A percentile compares a stretch with the other conserved stretches of the same genome.
Evolutionary conservation across 805 yeast genomes (phyloP).

Genomic region (Barnettozyma vustinii): DNA sequence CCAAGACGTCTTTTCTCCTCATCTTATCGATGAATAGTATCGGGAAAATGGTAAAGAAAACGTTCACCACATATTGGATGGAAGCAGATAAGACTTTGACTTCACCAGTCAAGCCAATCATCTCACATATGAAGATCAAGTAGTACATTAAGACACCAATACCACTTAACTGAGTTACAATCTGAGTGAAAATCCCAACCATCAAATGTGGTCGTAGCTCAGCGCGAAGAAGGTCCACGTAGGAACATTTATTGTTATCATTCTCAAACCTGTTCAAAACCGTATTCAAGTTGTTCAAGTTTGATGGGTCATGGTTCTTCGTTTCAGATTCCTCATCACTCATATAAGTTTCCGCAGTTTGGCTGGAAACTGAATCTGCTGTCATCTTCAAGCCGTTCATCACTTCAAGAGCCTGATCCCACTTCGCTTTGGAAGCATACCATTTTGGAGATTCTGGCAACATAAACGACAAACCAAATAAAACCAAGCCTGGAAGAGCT

Average conservation of each 20-base stretch:
- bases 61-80: conserved; percentile 36
- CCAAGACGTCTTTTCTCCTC: conserved; percentile 41
- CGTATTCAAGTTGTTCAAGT: conserved; percentile 22
- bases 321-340: not conserved
- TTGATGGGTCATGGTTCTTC: not conserved
- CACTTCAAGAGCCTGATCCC: conserved; percentile 33
- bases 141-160: conserved; percentile 40
- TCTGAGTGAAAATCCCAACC: conserved; percentile 35
- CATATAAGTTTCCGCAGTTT: conserved; percentile 2
- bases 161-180: conserved; percentile 41
- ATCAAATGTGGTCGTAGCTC: conserved; percentile 31
- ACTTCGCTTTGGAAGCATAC: conserved; percentile 36
- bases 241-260: conserved; percentile 26
- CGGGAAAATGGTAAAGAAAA: conserved; percentile 39
- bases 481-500: conserved; percentile 45
- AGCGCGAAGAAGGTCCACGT: conserved; percentile 30
- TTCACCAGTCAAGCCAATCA: conserved; percentile 38
- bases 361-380: conserved; percentile 7
- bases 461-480: conserved; percentile 32
- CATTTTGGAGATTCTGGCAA: conserved; percentile 60
- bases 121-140: conserved; percentile 40
- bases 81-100: conserved; percentile 31
- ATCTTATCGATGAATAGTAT: conserved; percentile 36
- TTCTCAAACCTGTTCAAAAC: conserved; percentile 18
- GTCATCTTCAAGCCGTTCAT: conserved; percentile 16